phyloP scores from a whole-genome alignment of 2,329 filamentous ascomycete genomes.

The Acrodontium crateriforme region DNA sequence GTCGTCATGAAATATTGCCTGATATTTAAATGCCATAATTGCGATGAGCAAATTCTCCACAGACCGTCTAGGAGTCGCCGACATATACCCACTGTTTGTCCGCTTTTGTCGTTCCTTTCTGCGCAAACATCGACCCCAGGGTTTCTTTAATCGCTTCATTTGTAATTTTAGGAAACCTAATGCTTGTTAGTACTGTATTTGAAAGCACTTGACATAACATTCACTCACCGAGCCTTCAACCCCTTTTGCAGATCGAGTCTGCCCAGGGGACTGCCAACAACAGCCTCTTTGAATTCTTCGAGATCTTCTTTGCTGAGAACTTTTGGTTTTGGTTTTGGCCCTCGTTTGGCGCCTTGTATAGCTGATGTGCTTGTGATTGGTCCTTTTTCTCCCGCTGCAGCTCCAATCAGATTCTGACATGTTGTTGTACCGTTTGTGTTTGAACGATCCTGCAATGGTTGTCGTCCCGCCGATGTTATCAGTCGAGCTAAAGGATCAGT shows the following conservation, averaged over 20 bases:
- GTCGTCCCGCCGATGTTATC: conserved; percentile 19
- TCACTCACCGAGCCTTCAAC: conserved; percentile 51
- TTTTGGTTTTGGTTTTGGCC: conserved; percentile 25
- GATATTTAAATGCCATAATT: no score
- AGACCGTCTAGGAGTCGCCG: no score
- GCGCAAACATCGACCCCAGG: conserved; percentile 49
- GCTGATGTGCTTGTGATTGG: conserved; percentile 19
- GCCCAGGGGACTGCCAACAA: conserved; percentile 57
- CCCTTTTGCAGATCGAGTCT: conserved; percentile 64
- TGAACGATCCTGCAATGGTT: conserved; percentile 28
- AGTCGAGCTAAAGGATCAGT: neutral
- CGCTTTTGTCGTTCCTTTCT: conserved; percentile 46
- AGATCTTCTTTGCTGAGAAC: conserved; percentile 47
- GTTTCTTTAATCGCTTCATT: conserved; percentile 60
- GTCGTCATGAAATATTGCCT: no score
- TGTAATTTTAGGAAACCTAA: conserved; percentile 53
- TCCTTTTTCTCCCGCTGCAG: conserved; percentile 19
- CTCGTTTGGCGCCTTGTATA: conserved; percentile 17
- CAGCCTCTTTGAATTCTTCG: conserved; percentile 52
- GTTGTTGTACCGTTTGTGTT: conserved; percentile 14
- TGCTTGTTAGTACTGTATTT: conserved; percentile 6
- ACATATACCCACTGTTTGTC: conserved; percentile 49
- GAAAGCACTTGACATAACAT: neutral
- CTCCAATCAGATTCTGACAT: conserved; percentile 15
- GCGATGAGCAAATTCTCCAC: no score